A percentile compares a stretch with the other conserved stretches of the same genome.
These are phyloP conservation scores for Citrus glauca DNA, from an alignment of 345 rosid genomes.

Conservation along the genomic window DNA sequence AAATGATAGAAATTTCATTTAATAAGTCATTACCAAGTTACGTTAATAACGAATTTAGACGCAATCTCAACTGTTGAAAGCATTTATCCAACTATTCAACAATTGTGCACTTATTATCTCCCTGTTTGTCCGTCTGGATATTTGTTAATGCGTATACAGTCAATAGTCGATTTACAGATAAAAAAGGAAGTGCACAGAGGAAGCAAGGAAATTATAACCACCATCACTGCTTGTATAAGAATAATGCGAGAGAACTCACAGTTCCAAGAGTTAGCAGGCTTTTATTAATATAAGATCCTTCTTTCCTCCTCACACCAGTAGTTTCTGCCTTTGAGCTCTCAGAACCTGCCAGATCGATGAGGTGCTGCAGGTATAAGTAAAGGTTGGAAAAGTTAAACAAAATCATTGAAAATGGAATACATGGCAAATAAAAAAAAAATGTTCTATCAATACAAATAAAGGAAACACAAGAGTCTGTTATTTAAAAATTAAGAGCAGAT, in stretches of 20 bases:
- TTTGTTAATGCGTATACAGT: neutral
- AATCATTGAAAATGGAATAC: neutral
- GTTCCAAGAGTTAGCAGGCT: slow-evolving; percentile 98
- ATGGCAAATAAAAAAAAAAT: neutral
- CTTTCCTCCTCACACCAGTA: slow-evolving; percentile 88
- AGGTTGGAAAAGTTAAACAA: slow-evolving; percentile 31
- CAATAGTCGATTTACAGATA: neutral
- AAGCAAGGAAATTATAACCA: neutral
- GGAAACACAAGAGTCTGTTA: neutral
- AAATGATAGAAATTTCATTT: neutral
- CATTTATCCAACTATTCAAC: neutral
- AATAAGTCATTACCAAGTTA: neutral
- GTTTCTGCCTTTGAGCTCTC: slow-evolving; percentile 99
- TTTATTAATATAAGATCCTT: slow-evolving; percentile 97
- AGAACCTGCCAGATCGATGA: slow-evolving; percentile 99
- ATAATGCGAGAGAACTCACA: slow-evolving; percentile 48
- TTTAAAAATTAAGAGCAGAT: neutral
- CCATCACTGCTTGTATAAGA: neutral
- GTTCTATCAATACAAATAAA: neutral
- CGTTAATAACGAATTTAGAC: neutral
- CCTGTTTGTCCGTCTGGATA: neutral
- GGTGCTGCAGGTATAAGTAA: slow-evolving; percentile 81
- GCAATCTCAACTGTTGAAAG: neutral
- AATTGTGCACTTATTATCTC: neutral
- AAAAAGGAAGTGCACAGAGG: slow-evolving; percentile 3